phyloP scores from a whole-genome alignment of 768 basidiomycete species.

The Serendipita indica region DNA sequence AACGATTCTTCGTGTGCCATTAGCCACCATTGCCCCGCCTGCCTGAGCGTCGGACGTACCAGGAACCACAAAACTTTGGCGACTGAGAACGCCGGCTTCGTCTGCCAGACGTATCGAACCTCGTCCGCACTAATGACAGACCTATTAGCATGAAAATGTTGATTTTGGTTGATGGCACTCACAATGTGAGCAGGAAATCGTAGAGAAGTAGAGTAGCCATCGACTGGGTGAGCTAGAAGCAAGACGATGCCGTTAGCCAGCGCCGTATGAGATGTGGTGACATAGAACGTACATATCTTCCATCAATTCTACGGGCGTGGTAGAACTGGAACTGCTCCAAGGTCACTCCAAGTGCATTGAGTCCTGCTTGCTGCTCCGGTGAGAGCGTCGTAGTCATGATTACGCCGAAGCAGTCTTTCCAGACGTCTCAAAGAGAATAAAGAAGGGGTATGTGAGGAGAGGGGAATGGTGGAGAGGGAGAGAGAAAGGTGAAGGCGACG shows the following conservation, averaged over 20 bases:
- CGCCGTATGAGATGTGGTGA: neutral
- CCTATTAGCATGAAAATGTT: neutral
- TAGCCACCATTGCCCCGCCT: neutral
- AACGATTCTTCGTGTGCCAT: neutral
- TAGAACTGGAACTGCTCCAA: neutral
- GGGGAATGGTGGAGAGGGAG: neutral
- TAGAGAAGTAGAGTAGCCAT: neutral
- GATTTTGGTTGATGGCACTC: neutral
- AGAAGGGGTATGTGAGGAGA: no score
- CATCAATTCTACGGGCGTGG: neutral
- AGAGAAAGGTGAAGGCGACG: neutral
- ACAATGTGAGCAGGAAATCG: constrained; percentile 3
- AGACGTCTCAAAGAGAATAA: neutral
- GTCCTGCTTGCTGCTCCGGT: neutral
- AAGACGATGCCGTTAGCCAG: neutral
- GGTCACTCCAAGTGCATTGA: neutral
- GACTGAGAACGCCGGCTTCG: neutral
- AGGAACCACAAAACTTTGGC: constrained; percentile 1
- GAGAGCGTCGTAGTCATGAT: neutral
- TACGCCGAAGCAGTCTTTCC: neutral
- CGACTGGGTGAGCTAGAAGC: neutral
- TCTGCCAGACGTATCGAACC: neutral
- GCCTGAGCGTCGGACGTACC: neutral
- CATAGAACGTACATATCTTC: neutral
- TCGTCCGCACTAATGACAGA: neutral